Base-by-base conservation (phyloP, 495 filamentous ascomycete species). In the Neurospora sp. region DNA sequence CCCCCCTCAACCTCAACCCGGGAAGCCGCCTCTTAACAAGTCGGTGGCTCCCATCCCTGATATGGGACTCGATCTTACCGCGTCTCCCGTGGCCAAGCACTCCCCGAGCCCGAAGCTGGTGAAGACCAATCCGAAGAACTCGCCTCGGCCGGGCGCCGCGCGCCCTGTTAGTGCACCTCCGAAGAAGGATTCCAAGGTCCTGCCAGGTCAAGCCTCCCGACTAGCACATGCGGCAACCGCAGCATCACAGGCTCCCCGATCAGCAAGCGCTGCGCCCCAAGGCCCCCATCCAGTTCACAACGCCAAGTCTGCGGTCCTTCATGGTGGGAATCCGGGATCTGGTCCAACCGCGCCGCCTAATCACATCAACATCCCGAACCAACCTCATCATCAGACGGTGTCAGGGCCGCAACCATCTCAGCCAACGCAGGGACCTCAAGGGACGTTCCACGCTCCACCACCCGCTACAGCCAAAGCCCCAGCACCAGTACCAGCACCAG, bases 1-100 rank as follows among this genome's bases (percentile, higher is more conserved):
- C 38, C 74, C 74, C 69, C 74, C 61, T 68, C 41, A 41, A 37
- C 35, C 61, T 45, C 14, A 18, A 12, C 61, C 75, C 22, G 74
- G 68, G 37, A 80, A 78, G 70, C 77, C 78, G 37, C 79, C 53
- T 65, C 53, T 81, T 59, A 75, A 31, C 39, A 86, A 81, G 73
- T 78, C 83, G 3, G 80, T 82, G 35, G 83, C 84, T 12, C 85
- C 85, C 2, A 85, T 86, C 73, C 82, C 85, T 18, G 82, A 85
- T 71, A 86, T 85, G 84, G 82, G 82, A 16, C 78, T 83, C 70
- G 80, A 82, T 20, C 72, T 80, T 31, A 70, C 74, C 37, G 68
- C 68, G 1, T 76, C 74, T 61, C 75, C 77, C 45, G 74, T 76
- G 61, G 44, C 75, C 20, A 68, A 70, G 16, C 69, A 68, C 27